A percentile compares a stretch with the other conserved stretches of the same genome.
Evolutionary conservation across 2,329 filamentous ascomycete species (phyloP).

Genomic region (Coccinonectria pachysandricola): DNA sequence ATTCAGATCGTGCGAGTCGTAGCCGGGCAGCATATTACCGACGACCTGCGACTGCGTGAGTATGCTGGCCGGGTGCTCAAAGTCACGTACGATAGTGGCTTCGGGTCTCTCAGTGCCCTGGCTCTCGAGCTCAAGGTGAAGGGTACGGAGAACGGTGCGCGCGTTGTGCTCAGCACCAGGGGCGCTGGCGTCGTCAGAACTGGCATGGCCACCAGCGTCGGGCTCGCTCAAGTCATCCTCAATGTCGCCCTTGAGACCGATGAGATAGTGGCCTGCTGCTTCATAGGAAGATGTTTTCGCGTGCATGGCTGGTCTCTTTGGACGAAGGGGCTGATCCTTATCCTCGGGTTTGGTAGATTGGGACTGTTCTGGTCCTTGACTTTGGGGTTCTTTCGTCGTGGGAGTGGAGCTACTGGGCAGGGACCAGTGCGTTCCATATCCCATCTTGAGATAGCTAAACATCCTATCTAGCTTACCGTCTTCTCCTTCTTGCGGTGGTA

Average conservation of each 20-base stretch:
- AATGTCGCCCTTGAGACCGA: constrained; percentile 58
- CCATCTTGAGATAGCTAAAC: constrained; percentile 55
- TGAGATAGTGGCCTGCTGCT: constrained; percentile 44
- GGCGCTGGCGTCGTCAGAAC: constrained; percentile 20
- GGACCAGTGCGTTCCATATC: constrained; percentile 58
- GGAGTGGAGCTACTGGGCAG: constrained; percentile 24
- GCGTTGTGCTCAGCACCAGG: constrained; percentile 33
- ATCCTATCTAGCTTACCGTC: constrained; percentile 42
- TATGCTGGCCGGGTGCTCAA: constrained; percentile 26
- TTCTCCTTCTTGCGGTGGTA: constrained; percentile 7
- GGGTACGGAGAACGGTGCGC: constrained; percentile 52
- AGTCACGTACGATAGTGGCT: constrained; percentile 34
- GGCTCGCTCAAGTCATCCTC: constrained; percentile 33
- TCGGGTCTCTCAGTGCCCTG: constrained; percentile 30
- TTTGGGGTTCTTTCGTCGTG: constrained; percentile 6
- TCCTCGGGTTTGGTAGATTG: constrained; percentile 8
- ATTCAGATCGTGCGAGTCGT: constrained; percentile 37
- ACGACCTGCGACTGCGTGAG: constrained; percentile 24
- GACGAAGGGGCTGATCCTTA: constrained; percentile 4
- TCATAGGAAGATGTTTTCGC: constrained; percentile 18
- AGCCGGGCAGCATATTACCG: constrained; percentile 23
- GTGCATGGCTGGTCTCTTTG: constrained; percentile 4
- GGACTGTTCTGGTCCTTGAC: constrained; percentile 6
- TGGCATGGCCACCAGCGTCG: constrained; percentile 21
- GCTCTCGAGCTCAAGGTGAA: constrained; percentile 54